Conservation (phyloP, 2,329 filamentous ascomycete genomes). For the Colletotrichum scovillei region DNA sequence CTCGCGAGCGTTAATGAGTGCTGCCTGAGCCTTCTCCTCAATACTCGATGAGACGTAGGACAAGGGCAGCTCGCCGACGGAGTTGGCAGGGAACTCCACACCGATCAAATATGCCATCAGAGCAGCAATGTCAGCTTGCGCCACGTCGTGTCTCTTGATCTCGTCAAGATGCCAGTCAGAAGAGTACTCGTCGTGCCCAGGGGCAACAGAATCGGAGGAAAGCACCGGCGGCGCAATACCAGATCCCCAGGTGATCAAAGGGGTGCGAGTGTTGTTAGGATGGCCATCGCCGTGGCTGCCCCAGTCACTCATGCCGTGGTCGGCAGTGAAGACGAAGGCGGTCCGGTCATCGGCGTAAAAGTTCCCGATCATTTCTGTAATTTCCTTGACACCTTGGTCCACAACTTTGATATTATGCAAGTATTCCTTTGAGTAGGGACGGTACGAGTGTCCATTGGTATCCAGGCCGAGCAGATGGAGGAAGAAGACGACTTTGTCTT, state of each 20-base stretch:
- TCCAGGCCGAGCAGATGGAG: constrained; percentile 93
- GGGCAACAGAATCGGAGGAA: constrained; percentile 65
- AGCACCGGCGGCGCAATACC: constrained; percentile 82
- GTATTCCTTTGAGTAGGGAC: constrained; percentile 96
- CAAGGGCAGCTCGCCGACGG: constrained; percentile 91
- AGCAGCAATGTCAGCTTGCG: constrained; percentile 92
- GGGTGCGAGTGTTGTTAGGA: constrained; percentile 95
- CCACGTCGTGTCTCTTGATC: constrained; percentile 88
- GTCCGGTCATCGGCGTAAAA: constrained; percentile 91
- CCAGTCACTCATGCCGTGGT: constrained; percentile 99
- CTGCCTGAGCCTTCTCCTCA: constrained; percentile 84
- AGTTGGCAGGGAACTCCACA: constrained; percentile 93
- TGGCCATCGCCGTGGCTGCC: constrained; percentile 99
- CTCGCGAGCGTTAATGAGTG: constrained; percentile 84
- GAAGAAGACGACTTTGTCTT: constrained; percentile 95
- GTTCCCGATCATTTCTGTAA: constrained; percentile 81
- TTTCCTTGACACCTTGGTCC: constrained; percentile 88
- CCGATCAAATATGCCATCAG: constrained; percentile 95
- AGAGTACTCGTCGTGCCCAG: constrained; percentile 92
- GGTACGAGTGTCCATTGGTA: constrained; percentile 85
- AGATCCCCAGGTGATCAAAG: constrained; percentile 92
- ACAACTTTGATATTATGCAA: constrained; percentile 94
- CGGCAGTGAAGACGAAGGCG: constrained; percentile 95
- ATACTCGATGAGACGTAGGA: constrained; percentile 80
- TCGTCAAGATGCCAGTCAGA: constrained; percentile 87